A percentile compares a stretch with the other conserved stretches of the same genome.
Evolutionary conservation across 2,329 filamentous ascomycete genomes (phyloP).

Genomic region (Epicoccum nigrum): DNA sequence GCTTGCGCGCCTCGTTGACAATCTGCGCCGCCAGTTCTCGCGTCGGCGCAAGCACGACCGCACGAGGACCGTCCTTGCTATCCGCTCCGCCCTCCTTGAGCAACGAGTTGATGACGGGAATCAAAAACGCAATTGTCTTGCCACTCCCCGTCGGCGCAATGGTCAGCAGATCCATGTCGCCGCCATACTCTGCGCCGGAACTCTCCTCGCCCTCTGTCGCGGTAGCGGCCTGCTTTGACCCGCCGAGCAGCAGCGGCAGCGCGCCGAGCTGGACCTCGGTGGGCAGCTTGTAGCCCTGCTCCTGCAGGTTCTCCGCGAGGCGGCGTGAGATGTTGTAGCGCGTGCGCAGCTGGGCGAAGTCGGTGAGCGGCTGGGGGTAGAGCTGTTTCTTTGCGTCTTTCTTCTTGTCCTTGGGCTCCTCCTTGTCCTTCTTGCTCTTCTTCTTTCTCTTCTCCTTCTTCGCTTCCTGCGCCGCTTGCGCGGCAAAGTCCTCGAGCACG

Average conservation of each 20-base stretch:
- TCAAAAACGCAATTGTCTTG: conserved; percentile 91
- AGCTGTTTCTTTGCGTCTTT: conserved; percentile 66
- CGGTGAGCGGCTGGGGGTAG: conserved; percentile 78
- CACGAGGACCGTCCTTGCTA: conserved; percentile 38
- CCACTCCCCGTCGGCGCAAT: conserved; percentile 95
- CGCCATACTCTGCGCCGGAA: conserved; percentile 29
- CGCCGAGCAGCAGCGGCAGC: conserved; percentile 75
- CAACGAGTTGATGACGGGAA: conserved; percentile 82
- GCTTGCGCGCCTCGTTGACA: conserved; percentile 76
- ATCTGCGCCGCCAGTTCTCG: conserved; percentile 59
- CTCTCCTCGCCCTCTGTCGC: conserved; percentile 35
- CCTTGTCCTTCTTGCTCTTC: conserved; percentile 50
- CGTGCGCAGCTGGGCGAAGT: conserved; percentile 74
- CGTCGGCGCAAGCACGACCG: conserved; percentile 57
- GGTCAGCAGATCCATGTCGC: conserved; percentile 76
- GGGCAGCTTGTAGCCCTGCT: conserved; percentile 85
- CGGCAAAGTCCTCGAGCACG: conserved; percentile 62
- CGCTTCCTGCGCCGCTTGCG: conserved; percentile 44
- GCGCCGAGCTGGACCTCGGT: conserved; percentile 93
- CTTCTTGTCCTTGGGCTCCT: conserved; percentile 46
- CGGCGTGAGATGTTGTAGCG: conserved; percentile 75
- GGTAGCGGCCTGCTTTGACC: conserved; percentile 30
- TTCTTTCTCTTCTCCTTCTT: conserved; percentile 61
- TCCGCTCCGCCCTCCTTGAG: conserved; percentile 29
- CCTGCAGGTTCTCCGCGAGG: conserved; percentile 76